A percentile compares a stretch with the other conserved stretches of the same genome.
phyloP scores from a whole-genome alignment of 441 rosid genomes.

The Breynia disticha region DNA sequence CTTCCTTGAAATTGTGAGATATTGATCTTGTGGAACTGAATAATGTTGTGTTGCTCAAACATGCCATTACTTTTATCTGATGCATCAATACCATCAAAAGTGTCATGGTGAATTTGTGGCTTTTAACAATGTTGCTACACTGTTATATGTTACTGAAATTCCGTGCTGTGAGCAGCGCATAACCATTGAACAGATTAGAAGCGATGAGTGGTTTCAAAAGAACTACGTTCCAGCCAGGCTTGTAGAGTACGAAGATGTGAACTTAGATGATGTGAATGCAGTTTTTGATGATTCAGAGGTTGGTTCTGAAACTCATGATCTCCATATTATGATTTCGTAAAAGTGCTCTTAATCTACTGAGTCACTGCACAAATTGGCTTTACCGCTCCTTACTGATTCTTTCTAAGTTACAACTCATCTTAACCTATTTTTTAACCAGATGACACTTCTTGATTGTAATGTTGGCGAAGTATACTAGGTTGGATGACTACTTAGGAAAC shows the following conservation, averaged over 20 bases:
- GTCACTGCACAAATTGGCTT: conserved; percentile 1
- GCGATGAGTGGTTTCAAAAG: conserved; percentile 77
- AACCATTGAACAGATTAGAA: conserved; percentile 68
- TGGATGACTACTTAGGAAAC: too few relatives aligned
- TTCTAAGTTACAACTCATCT: neutral
- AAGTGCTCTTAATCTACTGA: neutral
- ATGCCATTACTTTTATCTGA: neutral
- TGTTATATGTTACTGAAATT: conserved; percentile 14
- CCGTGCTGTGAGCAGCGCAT: conserved; percentile 49
- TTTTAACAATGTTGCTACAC: conserved; percentile 6
- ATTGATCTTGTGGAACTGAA: neutral
- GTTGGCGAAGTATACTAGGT: too few relatives aligned
- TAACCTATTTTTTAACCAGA: too few relatives aligned
- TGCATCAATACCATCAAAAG: neutral
- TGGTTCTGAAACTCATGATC: conserved; percentile 13
- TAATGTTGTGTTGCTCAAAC: conserved; percentile 1
- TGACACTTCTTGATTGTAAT: neutral
- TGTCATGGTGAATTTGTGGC: conserved; percentile 4
- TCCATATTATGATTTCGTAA: neutral
- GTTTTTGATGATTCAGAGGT: conserved; percentile 89
- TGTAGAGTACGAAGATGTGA: conserved; percentile 77
- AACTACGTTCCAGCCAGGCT: conserved; percentile 56
- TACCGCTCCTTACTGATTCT: neutral
- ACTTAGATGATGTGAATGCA: conserved; percentile 92
- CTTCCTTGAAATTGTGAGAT: neutral